Evolutionary conservation across 1,284 basidiomycete genomes (phyloP).

Genomic region (Somion occarium): DNA sequence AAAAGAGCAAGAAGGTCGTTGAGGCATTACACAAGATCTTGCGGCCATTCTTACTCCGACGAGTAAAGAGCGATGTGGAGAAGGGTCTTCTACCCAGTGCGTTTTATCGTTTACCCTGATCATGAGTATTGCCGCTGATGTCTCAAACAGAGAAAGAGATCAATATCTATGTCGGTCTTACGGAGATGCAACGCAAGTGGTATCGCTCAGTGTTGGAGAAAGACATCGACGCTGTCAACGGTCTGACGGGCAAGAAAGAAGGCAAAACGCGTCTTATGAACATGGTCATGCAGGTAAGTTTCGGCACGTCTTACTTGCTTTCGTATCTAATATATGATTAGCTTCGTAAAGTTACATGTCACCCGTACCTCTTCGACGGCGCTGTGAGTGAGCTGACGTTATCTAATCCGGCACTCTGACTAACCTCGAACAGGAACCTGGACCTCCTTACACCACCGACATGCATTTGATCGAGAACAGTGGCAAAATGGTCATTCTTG

Average conservation of each 20-base stretch:
- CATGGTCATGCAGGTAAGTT: constrained; percentile 95
- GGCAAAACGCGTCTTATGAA: constrained; percentile 98
- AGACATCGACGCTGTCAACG: constrained; percentile 98
- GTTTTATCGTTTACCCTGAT: constrained; percentile 20
- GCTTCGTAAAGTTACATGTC: constrained; percentile 81
- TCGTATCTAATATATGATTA: constrained; percentile 18
- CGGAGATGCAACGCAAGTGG: constrained; percentile 99
- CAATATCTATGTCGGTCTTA: constrained; percentile 97
- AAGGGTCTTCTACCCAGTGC: constrained; percentile 89
- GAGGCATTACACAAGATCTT: constrained; percentile 98
- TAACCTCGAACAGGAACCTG: constrained; percentile 69
- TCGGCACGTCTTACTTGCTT: constrained; percentile 15
- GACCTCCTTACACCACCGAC: constrained; percentile 97
- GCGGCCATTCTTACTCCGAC: constrained; percentile 88
- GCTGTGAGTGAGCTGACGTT: constrained; percentile 43
- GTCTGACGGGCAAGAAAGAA: constrained; percentile 94
- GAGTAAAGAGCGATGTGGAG: constrained; percentile 98
- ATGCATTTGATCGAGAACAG: constrained; percentile 94
- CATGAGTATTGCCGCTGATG: background rate
- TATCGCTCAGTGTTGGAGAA: constrained; percentile 95
- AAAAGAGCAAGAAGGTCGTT: constrained; percentile 88
- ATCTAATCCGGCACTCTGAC: background rate
- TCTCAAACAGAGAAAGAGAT: constrained; percentile 85
- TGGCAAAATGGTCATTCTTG: constrained; percentile 97
- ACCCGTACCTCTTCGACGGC: constrained; percentile 85